A percentile compares a stretch with the other conserved stretches of the same genome.
phyloP scores from a whole-genome alignment of 179 eudicot species.

The Camellia oleifera region DNA sequence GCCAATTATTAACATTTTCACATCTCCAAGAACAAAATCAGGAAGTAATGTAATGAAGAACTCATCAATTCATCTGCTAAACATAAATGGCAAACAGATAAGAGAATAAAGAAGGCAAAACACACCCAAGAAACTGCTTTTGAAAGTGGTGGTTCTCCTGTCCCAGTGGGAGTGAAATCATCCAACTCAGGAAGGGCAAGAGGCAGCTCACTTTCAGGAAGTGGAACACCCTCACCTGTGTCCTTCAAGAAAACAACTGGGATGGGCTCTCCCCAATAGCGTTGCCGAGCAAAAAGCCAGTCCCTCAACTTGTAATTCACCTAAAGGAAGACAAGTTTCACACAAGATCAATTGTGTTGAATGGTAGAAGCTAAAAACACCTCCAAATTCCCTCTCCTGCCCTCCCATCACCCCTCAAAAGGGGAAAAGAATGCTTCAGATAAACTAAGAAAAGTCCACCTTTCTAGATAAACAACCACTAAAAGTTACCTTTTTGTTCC shows the following conservation, averaged over 20 bases:
- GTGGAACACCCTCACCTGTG: conserved; percentile 58
- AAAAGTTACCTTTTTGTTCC: conserved; percentile 69
- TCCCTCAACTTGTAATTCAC: conserved; percentile 93
- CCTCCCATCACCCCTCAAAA: neutral
- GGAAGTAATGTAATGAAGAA: too few relatives aligned
- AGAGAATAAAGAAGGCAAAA: conserved; percentile 10
- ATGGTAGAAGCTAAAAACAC: neutral
- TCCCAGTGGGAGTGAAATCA: conserved; percentile 97
- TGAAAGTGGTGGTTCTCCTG: conserved; percentile 95
- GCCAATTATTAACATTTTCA: too few relatives aligned
- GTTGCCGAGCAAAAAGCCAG: conserved; percentile 99
- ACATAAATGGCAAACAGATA: neutral
- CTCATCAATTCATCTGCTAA: neutral
- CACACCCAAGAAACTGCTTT: conserved; percentile 92
- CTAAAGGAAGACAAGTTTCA: conserved; percentile 33
- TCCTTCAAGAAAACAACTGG: conserved; percentile 77
- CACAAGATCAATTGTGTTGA: neutral
- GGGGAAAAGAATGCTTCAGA: neutral
- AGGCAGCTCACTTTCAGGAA: conserved; percentile 90
- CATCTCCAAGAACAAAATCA: too few relatives aligned
- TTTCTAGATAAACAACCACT: neutral
- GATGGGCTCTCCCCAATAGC: conserved; percentile 99
- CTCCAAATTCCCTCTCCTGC: neutral
- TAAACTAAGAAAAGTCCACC: neutral
- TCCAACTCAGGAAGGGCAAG: conserved; percentile 94